Percentiles rank a stretch among this genome's conserved stretches.
phyloP scores from a whole-genome alignment of 2,329 filamentous ascomycete species.

The Mollisia scopiformis region DNA sequence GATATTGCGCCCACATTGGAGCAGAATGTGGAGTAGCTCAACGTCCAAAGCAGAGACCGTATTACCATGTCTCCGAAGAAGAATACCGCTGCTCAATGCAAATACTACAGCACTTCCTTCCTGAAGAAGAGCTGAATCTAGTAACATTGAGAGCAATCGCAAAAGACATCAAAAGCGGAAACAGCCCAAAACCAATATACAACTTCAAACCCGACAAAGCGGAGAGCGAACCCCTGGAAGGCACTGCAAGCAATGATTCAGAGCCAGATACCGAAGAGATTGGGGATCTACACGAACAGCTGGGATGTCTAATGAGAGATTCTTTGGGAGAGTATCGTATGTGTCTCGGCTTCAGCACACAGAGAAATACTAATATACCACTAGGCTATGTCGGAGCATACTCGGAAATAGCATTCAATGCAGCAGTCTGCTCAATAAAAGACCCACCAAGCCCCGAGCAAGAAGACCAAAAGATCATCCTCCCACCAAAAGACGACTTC shows the following conservation, averaged over 20 bases:
- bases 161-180: constrained; percentile 15
- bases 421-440: constrained; percentile 25
- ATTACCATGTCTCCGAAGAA: constrained; percentile 28
- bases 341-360: not conserved
- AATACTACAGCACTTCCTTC: constrained; percentile 23
- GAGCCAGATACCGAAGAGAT: constrained; percentile 20
- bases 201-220: not conserved
- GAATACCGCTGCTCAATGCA: constrained; percentile 25
- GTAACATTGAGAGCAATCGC: constrained; percentile 19
- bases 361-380: not conserved
- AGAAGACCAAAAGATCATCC: constrained; percentile 21
- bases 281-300: constrained; percentile 22
- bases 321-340: constrained; percentile 26
- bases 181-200: constrained; percentile 2
- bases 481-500: constrained; percentile 21
- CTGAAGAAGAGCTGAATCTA: constrained; percentile 18
- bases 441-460: constrained; percentile 19
- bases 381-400: constrained; percentile 25
- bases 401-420: constrained; percentile 28
- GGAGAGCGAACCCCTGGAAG: constrained; percentile 2
- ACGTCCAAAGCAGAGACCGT: constrained; percentile 23
- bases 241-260: constrained; percentile 5
- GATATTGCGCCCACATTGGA: constrained; percentile 26
- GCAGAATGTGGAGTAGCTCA: constrained; percentile 19
- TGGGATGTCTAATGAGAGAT: constrained; percentile 26